phyloP scores from a whole-genome alignment of 192 early-diverging fungal genomes.

The Podila horticola region DNA sequence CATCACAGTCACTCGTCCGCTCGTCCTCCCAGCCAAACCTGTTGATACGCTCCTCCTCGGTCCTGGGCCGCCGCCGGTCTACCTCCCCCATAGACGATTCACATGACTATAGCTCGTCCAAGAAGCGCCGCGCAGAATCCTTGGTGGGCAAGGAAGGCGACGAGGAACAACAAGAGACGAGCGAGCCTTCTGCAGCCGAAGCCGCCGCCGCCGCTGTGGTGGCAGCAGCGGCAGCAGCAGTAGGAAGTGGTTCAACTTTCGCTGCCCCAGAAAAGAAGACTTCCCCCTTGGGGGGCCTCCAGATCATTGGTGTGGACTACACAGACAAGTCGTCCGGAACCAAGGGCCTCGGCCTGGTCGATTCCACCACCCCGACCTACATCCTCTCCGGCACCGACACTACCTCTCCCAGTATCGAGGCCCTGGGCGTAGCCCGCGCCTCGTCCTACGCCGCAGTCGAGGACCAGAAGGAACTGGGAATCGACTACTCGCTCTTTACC shows the following conservation, averaged over 20 bases:
- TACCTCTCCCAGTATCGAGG: slow-evolving; percentile 12
- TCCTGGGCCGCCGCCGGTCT: slow-evolving; percentile 29
- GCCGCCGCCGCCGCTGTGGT: slow-evolving; percentile 17
- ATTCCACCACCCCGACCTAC: not conserved
- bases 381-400: too few relatives aligned
- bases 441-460: slow-evolving; percentile 19
- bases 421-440: slow-evolving; percentile 15
- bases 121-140: slow-evolving; percentile 30
- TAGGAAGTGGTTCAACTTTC: not conserved
- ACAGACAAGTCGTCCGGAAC: too few relatives aligned
- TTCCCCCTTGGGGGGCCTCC: not conserved
- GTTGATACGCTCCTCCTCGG: slow-evolving; percentile 9
- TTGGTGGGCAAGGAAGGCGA: not conserved
- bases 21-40: slow-evolving; percentile 31
- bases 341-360: not conserved
- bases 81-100: slow-evolving; percentile 14
- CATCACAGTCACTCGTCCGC: not conserved
- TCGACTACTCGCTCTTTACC: slow-evolving; percentile 35
- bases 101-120: slow-evolving; percentile 18
- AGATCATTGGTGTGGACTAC: slow-evolving; percentile 23
- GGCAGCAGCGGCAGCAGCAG: slow-evolving; percentile 23
- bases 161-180: not conserved
- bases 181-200: slow-evolving; percentile 9
- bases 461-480: slow-evolving; percentile 30
- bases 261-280: too few relatives aligned